These are phyloP conservation scores for Colletotrichum sansevieriae DNA, from an alignment of 2,329 filamentous ascomycete species.

Conservation along the genomic window DNA sequence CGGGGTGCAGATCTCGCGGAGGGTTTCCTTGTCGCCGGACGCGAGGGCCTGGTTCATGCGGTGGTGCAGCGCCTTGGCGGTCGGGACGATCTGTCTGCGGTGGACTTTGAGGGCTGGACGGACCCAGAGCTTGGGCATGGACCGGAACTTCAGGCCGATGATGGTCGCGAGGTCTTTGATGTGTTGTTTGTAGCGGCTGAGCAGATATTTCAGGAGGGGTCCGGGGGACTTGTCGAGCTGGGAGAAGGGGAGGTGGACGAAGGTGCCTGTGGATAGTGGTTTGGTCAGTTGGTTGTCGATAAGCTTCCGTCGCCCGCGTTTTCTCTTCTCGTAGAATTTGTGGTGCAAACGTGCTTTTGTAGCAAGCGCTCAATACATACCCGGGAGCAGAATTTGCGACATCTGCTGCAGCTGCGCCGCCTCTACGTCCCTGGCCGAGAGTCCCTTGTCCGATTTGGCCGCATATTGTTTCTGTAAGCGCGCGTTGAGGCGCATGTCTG, in stretches of 20 bases:
- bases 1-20: conserved; percentile 67
- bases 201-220: conserved; percentile 53
- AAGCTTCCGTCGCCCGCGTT: too few relatives aligned
- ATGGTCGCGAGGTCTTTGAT: conserved; percentile 51
- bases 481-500: conserved; percentile 18
- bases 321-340: too few relatives aligned
- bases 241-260: conserved; percentile 58
- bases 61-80: conserved; percentile 70
- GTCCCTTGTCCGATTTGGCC: neutral
- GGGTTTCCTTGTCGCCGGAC: conserved; percentile 63
- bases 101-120: conserved; percentile 59
- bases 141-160: conserved; percentile 57
- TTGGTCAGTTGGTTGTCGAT: neutral
- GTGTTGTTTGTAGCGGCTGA: conserved; percentile 53
- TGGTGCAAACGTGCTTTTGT: too few relatives aligned
- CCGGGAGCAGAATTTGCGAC: conserved; percentile 29
- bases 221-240: conserved; percentile 48
- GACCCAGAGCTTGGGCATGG: conserved; percentile 59
- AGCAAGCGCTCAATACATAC: neutral
- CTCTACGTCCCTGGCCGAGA: conserved; percentile 19
- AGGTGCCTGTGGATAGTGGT: conserved; percentile 55
- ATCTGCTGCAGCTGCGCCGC: conserved; percentile 5
- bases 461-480: conserved; percentile 15
- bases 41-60: conserved; percentile 74
- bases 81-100: conserved; percentile 59